A percentile compares a stretch with the other conserved stretches of the same genome.
These are phyloP conservation scores for Aquilaria sinensis DNA, from an alignment of 345 rosid genomes.

Conservation along the genomic window DNA sequence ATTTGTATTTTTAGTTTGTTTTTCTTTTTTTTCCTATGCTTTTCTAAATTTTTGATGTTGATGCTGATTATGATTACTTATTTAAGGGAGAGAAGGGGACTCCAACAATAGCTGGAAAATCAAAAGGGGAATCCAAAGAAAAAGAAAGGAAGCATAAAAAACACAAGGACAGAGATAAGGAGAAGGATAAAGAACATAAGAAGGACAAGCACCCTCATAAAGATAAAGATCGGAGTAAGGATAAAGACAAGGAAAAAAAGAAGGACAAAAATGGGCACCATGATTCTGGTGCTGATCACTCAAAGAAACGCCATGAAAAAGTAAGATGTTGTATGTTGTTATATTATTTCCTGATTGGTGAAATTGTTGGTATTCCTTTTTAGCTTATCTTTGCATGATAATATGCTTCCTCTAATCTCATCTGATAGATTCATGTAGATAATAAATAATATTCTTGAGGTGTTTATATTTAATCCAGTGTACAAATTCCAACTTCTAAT, in stretches of 20 bases:
- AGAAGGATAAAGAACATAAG: constrained; percentile 87
- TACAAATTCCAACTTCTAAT: no score
- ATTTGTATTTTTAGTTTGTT: no score
- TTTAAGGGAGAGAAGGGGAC: constrained; percentile 75
- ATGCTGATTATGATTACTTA: constrained; percentile 66
- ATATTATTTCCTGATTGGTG: no score
- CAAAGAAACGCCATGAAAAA: constrained; percentile 85
- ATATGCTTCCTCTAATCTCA: no score
- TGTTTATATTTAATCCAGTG: no score
- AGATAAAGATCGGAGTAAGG: constrained; percentile 69
- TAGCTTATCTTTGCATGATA: no score
- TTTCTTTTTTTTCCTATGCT: no score
- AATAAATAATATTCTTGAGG: no score
- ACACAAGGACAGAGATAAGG: constrained; percentile 80
- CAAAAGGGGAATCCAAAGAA: constrained; percentile 28
- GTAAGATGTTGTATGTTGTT: constrained; percentile 5
- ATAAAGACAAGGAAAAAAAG: constrained; percentile 74
- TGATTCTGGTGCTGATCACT: constrained; percentile 70
- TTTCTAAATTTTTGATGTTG: constrained; percentile 19
- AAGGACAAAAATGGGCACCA: constrained; percentile 76
- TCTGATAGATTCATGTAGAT: no score
- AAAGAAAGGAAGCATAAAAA: constrained; percentile 90
- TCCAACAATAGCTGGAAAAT: constrained; percentile 57
- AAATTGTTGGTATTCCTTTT: no score
- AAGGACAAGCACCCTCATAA: constrained; percentile 81